Evolutionary conservation across 2,329 filamentous ascomycete genomes (phyloP).

Genomic region (Macrophomina pseudophaseolina): DNA sequence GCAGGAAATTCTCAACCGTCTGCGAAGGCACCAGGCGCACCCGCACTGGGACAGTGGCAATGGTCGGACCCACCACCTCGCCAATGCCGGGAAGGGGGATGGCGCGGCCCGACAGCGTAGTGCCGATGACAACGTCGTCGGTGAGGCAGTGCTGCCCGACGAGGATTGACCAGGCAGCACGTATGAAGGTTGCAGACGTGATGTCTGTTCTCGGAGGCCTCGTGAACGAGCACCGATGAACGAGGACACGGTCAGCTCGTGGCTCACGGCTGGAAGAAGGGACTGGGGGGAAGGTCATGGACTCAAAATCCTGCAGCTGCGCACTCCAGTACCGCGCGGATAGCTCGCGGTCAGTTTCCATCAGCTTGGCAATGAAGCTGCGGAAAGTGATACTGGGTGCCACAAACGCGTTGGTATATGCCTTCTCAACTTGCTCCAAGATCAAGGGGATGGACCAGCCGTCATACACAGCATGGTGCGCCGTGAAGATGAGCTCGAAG

Average conservation of each 20-base stretch:
- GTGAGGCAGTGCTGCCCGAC: background rate
- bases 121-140: background rate
- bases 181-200: background rate
- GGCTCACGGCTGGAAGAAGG: background rate
- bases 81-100: background rate
- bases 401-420: conserved; percentile 31
- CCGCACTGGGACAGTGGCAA: background rate
- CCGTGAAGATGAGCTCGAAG: conserved; percentile 26
- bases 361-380: conserved; percentile 63
- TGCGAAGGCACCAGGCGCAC: background rate
- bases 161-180: background rate
- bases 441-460: conserved; percentile 41
- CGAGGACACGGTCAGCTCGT: background rate
- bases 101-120: background rate
- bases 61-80: background rate
- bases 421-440: conserved; percentile 38
- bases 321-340: conserved; percentile 67
- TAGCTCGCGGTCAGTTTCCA: conserved; percentile 50
- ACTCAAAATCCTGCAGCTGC: conserved; percentile 57
- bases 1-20: background rate
- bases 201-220: too few relatives aligned
- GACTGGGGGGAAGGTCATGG: conserved; percentile 37
- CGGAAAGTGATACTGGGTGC: conserved; percentile 51
- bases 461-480: conserved; percentile 46
- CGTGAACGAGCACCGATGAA: too few relatives aligned